Evolutionary conservation across 768 basidiomycete genomes (phyloP).

Genomic region (Mycena epipterygia): DNA sequence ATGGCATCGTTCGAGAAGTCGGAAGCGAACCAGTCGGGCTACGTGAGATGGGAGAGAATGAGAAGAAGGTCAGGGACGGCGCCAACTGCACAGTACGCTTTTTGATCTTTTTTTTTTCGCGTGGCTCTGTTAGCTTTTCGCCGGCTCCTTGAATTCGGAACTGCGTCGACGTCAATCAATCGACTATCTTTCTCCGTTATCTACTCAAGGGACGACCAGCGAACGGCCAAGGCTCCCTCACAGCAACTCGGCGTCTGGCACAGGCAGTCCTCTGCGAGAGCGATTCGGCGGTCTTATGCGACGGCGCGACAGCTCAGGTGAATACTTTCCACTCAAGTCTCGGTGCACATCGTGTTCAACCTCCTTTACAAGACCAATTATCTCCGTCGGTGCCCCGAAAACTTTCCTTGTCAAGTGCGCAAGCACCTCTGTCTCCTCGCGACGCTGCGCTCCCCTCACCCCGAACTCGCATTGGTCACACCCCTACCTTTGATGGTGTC

Average conservation of each 20-base stretch:
- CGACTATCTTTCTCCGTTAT: slow-evolving; percentile 75
- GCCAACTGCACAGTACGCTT: slow-evolving; percentile 29
- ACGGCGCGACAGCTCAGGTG: slow-evolving; percentile 81
- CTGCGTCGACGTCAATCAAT: slow-evolving; percentile 87
- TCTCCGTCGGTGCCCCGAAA: slow-evolving; percentile 72
- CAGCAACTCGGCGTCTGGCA: slow-evolving; percentile 55
- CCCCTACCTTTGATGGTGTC: slow-evolving; percentile 81
- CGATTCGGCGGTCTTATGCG: slow-evolving; percentile 71
- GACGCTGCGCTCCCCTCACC: slow-evolving; percentile 74
- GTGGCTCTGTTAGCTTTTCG: slow-evolving; percentile 72
- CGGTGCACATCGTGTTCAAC: slow-evolving; percentile 30
- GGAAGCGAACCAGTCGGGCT: slow-evolving; percentile 80
- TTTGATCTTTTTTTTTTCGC: slow-evolving; percentile 40
- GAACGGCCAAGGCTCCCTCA: slow-evolving; percentile 74
- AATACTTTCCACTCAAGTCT: slow-evolving; percentile 31
- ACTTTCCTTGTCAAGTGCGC: slow-evolving; percentile 75
- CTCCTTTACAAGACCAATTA: slow-evolving; percentile 66
- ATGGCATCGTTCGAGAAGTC: slow-evolving; percentile 86
- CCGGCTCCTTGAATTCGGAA: slow-evolving; percentile 88
- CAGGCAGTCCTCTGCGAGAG: slow-evolving; percentile 73
- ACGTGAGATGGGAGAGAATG: slow-evolving; percentile 84
- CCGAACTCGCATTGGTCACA: slow-evolving; percentile 71
- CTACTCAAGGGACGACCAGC: slow-evolving; percentile 59
- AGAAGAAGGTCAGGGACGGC: slow-evolving; percentile 82
- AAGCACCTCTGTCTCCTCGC: slow-evolving; percentile 71